phyloP scores from a whole-genome alignment of 495 filamentous ascomycete species.

The Aspergillus biplanus region DNA sequence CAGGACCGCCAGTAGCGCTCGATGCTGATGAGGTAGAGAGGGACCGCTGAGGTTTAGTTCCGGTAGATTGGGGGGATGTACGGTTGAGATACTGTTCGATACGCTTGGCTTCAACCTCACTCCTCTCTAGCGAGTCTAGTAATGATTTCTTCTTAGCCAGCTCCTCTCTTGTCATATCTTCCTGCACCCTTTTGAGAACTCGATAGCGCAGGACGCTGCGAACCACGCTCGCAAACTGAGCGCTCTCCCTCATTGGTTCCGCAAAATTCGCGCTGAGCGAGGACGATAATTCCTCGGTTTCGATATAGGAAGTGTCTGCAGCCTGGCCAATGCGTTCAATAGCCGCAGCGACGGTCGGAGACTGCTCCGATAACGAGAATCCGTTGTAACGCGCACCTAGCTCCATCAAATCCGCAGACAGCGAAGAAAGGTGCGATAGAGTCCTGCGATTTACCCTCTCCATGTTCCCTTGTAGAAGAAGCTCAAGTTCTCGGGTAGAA shows the following conservation, averaged over 20 bases:
- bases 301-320: constrained; percentile 93
- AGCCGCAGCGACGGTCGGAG: constrained; percentile 82
- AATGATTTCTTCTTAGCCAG: constrained; percentile 77
- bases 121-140: constrained; percentile 82
- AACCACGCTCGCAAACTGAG: constrained; percentile 95
- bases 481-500: constrained; percentile 84
- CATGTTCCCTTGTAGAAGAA: constrained; percentile 84
- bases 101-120: constrained; percentile 86
- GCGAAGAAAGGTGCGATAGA: constrained; percentile 75
- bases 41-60: constrained; percentile 64
- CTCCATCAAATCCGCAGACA: constrained; percentile 89
- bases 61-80: constrained; percentile 50
- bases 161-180: constrained; percentile 95
- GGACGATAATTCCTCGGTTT: constrained; percentile 85
- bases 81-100: constrained; percentile 89
- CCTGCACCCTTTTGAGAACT: constrained; percentile 89
- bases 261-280: constrained; percentile 87
- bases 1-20: constrained; percentile 50
- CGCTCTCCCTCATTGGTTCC: constrained; percentile 95
- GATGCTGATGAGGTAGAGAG: constrained; percentile 58
- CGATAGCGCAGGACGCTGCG: constrained; percentile 84
- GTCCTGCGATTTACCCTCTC: constrained; percentile 95
- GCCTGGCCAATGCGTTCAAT: constrained; percentile 95
- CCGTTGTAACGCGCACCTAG: constrained; percentile 93
- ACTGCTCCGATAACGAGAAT: constrained; percentile 93